phyloP scores from a whole-genome alignment of 176 grass and related monocot species.

The Oryza punctata region DNA sequence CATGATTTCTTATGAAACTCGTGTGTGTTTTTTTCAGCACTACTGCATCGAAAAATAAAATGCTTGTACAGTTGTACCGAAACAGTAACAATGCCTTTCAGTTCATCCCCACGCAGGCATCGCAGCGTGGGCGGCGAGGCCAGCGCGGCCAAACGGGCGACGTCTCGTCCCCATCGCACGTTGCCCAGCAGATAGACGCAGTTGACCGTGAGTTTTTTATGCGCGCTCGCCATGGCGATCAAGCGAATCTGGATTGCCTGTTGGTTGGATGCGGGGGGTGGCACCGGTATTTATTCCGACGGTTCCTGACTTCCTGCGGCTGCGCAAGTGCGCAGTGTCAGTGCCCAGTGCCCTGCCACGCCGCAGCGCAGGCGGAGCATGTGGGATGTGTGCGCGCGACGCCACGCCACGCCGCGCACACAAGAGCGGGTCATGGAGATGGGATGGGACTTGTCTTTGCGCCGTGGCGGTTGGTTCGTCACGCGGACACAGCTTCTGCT shows the following conservation, averaged over 20 bases:
- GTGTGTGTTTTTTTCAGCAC: neutral
- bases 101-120: neutral
- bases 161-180: neutral
- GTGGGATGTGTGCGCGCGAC: slow-evolving; percentile 15
- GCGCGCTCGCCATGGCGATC: neutral
- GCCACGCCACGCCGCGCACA: neutral
- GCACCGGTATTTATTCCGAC: neutral
- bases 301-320: neutral
- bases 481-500: neutral
- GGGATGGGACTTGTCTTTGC: neutral
- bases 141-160: neutral
- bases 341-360: neutral
- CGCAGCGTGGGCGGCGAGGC: no score
- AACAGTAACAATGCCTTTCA: neutral
- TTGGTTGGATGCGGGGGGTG: neutral
- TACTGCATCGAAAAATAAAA: neutral
- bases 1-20: neutral
- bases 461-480: neutral
- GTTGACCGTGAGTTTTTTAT: neutral
- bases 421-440: neutral
- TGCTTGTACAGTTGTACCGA: no score
- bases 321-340: neutral
- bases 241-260: neutral
- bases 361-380: neutral
- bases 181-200: neutral